These are phyloP conservation scores for Linnemannia exigua DNA, from an alignment of 192 early-diverging fungal genomes.

Conservation along the genomic window DNA sequence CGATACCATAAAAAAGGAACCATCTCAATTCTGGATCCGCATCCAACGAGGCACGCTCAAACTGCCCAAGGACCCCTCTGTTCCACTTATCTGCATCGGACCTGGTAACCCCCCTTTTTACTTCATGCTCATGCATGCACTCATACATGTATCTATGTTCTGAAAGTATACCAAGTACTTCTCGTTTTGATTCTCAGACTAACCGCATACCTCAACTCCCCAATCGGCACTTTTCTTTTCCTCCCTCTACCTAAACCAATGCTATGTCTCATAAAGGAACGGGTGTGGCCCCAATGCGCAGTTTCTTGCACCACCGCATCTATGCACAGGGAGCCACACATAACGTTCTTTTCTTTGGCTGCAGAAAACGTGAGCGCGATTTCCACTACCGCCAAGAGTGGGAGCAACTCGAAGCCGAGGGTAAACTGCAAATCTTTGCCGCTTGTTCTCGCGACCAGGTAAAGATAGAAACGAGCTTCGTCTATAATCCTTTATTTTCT, in stretches of 20 bases:
- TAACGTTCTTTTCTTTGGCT: conserved; percentile 91
- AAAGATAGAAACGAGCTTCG: too few relatives aligned
- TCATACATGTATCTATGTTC: neutral
- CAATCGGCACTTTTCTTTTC: conserved; percentile 2
- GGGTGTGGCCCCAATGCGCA: conserved; percentile 93
- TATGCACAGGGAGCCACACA: conserved; percentile 56
- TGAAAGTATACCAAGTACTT: neutral
- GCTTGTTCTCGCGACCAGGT: conserved; percentile 93
- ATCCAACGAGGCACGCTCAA: conserved; percentile 77
- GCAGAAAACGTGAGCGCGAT: conserved; percentile 78
- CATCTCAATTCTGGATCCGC: conserved; percentile 56
- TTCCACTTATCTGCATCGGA: conserved; percentile 86
- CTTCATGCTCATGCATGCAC: neutral
- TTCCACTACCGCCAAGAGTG: conserved; percentile 82
- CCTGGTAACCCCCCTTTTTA: conserved; percentile 65
- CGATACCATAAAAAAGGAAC: neutral
- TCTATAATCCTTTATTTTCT: too few relatives aligned
- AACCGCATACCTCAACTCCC: too few relatives aligned
- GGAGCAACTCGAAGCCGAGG: conserved; percentile 61
- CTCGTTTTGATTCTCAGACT: neutral
- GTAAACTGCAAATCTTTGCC: conserved; percentile 71
- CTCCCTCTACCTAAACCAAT: neutral
- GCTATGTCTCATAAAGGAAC: too few relatives aligned
- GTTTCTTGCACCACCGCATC: conserved; percentile 51
- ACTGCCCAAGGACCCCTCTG: conserved; percentile 65